Conservation (phyloP, 2,329 filamentous ascomycete genomes). For the Rutstroemia sydowiana region DNA sequence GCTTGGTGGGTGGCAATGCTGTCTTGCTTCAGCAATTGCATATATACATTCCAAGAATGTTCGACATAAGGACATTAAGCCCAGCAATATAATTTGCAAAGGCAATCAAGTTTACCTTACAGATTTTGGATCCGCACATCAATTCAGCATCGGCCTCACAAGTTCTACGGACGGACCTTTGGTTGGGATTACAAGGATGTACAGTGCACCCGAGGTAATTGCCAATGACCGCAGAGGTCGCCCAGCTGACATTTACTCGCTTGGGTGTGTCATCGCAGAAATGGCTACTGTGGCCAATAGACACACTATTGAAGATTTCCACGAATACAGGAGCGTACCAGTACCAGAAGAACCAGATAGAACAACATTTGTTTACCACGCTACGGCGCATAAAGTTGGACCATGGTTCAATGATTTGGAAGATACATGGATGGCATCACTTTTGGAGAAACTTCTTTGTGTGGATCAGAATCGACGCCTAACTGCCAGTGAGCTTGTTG, state of each 20-base stretch:
- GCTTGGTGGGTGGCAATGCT: constrained; percentile 11
- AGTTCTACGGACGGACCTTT: constrained; percentile 15
- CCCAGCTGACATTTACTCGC: constrained; percentile 15
- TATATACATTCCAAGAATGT: constrained; percentile 15
- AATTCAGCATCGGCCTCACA: constrained; percentile 13
- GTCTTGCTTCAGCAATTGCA: constrained; percentile 15
- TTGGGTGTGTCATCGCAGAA: constrained; percentile 16
- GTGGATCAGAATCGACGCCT: constrained; percentile 11
- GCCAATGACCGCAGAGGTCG: constrained; percentile 10
- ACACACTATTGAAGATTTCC: constrained; percentile 14
- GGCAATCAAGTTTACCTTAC: constrained; percentile 15
- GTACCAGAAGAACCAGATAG: constrained; percentile 12
- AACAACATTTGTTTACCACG: constrained; percentile 14
- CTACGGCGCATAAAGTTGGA: constrained; percentile 14
- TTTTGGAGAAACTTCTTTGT: constrained; percentile 10
- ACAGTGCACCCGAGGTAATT: constrained; percentile 17
- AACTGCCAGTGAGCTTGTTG: constrained; percentile 5
- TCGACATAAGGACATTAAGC: constrained; percentile 19
- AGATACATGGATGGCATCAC: constrained; percentile 4
- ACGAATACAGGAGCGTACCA: constrained; percentile 15
- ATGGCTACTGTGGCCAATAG: constrained; percentile 14
- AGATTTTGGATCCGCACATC: constrained; percentile 15
- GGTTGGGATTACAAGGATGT: constrained; percentile 16
- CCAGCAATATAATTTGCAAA: constrained; percentile 17
- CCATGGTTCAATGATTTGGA: constrained; percentile 13